Conservation (phyloP, 2,329 filamentous ascomycete genomes). For the Stagonosporopsis chrysanthemi region DNA sequence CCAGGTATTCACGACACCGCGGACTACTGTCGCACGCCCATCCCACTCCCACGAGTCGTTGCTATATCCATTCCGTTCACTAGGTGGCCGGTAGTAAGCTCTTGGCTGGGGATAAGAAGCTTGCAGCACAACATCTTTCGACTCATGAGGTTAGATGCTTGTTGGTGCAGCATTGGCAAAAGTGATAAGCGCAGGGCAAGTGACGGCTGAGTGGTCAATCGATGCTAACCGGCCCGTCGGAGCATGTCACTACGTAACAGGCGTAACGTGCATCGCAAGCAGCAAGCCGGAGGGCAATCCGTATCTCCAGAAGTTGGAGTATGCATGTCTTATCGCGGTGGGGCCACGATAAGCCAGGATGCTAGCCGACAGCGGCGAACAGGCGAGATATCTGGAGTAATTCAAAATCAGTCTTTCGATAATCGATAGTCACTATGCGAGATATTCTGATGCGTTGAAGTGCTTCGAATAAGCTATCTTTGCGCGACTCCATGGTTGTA, state of each 20-base stretch:
- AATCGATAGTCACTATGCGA: slow-evolving; percentile 1
- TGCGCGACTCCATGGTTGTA: background rate
- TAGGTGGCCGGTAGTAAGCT: background rate
- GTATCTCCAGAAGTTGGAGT: slow-evolving; percentile 11
- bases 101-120: slow-evolving; percentile 2
- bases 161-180: background rate
- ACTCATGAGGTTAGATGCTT: slow-evolving; percentile 1
- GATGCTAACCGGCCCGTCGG: slow-evolving; percentile 1
- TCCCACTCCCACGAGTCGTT: slow-evolving; percentile 5
- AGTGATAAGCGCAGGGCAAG: slow-evolving; percentile 13
- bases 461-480: slow-evolving; percentile 3
- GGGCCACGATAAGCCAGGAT: slow-evolving; percentile 12
- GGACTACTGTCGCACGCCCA: background rate
- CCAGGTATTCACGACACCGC: background rate
- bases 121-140: background rate
- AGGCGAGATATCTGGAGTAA: background rate
- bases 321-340: background rate
- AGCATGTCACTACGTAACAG: slow-evolving; percentile 20
- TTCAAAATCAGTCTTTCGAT: background rate
- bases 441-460: background rate
- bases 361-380: background rate
- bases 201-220: slow-evolving; percentile 11
- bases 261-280: slow-evolving; percentile 6
- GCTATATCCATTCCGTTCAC: background rate
- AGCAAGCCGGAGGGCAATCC: slow-evolving; percentile 2